Evolutionary conservation across 192 early-diverging fungal genomes (phyloP).

Genomic region (Backusella mclennaniae): DNA sequence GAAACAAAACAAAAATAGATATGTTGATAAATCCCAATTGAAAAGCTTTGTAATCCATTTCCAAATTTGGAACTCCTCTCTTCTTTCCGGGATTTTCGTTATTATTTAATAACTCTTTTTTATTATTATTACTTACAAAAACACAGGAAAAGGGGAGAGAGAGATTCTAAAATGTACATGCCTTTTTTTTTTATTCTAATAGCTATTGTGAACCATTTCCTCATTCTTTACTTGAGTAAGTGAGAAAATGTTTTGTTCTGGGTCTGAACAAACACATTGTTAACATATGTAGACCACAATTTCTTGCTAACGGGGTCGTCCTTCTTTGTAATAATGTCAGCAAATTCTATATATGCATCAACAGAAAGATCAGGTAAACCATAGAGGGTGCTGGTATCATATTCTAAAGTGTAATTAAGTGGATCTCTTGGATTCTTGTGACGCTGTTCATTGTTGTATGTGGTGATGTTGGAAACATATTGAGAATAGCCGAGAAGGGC

Average conservation of each 20-base stretch:
- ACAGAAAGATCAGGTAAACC: slow-evolving; percentile 43
- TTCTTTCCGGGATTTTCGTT: not conserved
- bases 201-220: not conserved
- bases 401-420: slow-evolving; percentile 45
- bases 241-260: slow-evolving; percentile 10
- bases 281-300: slow-evolving; percentile 27
- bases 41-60: not conserved
- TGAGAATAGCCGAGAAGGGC: slow-evolving; percentile 33
- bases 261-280: slow-evolving; percentile 33
- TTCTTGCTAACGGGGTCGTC: slow-evolving; percentile 4
- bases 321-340: slow-evolving; percentile 26
- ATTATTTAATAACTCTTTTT: no score
- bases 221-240: not conserved
- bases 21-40: not conserved
- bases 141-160: no score
- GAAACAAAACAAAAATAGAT: not conserved
- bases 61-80: not conserved
- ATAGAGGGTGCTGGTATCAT: slow-evolving; percentile 42
- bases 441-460: slow-evolving; percentile 4
- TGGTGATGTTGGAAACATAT: slow-evolving; percentile 37
- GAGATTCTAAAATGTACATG: no score
- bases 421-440: not conserved
- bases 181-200: not conserved
- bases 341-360: slow-evolving; percentile 39
- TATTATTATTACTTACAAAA: no score